These are phyloP conservation scores for Epichloe uncinata DNA, from an alignment of 2,329 filamentous ascomycete species.

Conservation along the genomic window DNA sequence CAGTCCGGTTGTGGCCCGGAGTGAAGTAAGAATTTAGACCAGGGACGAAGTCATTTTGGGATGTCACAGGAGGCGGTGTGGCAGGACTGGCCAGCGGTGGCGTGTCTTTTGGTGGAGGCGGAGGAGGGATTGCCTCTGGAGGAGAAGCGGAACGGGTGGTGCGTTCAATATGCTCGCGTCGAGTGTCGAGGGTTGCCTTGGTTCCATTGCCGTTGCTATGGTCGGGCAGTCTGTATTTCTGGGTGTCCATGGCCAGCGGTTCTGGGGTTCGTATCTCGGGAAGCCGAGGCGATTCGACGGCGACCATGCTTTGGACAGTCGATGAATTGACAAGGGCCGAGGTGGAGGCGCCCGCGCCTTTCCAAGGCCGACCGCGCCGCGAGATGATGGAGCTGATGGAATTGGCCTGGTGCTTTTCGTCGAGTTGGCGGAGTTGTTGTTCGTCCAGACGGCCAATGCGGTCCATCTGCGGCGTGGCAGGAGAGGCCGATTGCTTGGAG, in stretches of 20 bases:
- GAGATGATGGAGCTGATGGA: conserved; percentile 38
- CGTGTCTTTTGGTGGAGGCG: conserved; percentile 25
- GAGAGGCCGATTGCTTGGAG: conserved; percentile 22
- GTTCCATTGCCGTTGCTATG: conserved; percentile 54
- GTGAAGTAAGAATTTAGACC: conserved; percentile 52
- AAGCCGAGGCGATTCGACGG: conserved; percentile 24
- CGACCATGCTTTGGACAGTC: conserved; percentile 11
- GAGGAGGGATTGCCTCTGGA: conserved; percentile 23
- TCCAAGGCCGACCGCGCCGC: conserved; percentile 60
- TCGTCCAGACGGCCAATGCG: conserved; percentile 56
- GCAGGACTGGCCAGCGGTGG: conserved; percentile 18
- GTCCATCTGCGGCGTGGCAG: conserved; percentile 21
- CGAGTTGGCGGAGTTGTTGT: conserved; percentile 55
- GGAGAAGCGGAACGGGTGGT: conserved; percentile 26
- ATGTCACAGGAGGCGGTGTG: conserved; percentile 14
- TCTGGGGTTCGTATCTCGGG: conserved; percentile 38
- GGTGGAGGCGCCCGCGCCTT: conserved; percentile 38
- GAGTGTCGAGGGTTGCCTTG: conserved; percentile 45
- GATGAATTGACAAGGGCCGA: conserved; percentile 16
- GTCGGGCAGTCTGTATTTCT: conserved; percentile 64
- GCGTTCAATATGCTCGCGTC: conserved; percentile 44
- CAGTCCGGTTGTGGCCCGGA: conserved; percentile 53
- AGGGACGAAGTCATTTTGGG: conserved; percentile 31
- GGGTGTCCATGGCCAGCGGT: conserved; percentile 52
- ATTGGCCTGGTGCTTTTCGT: conserved; percentile 45